Evolutionary conservation across 306 rosid species (phyloP).

Genomic region (Quercus wislizeni): DNA sequence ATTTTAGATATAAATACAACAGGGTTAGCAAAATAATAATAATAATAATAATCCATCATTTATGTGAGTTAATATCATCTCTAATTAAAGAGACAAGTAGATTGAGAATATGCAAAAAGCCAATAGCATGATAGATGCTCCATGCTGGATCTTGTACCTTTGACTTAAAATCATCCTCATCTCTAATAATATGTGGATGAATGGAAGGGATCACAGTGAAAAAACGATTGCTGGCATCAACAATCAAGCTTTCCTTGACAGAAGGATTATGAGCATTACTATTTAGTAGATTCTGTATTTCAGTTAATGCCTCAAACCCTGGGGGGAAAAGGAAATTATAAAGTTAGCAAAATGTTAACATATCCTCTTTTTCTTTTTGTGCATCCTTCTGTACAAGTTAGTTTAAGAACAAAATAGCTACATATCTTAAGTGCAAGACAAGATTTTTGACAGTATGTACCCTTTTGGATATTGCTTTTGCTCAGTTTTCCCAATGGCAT

Average conservation of each 20-base stretch:
- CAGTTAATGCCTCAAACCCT: constrained; percentile 98
- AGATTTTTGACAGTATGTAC: constrained; percentile 32
- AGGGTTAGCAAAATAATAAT: not conserved
- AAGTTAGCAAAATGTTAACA: not conserved
- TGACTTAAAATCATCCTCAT: constrained; percentile 81
- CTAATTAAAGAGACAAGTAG: constrained; percentile 9
- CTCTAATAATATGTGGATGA: constrained; percentile 85
- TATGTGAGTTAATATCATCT: not conserved
- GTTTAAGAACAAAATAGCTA: not conserved
- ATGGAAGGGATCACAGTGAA: constrained; percentile 93
- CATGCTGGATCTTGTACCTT: constrained; percentile 51
- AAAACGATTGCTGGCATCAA: constrained; percentile 96
- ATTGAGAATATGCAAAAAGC: not conserved
- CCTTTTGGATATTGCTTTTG: constrained; percentile 84
- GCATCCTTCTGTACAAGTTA: not conserved
- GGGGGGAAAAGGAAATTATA: constrained; percentile 23
- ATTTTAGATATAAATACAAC: not conserved
- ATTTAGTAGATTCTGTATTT: constrained; percentile 77
- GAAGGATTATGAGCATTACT: constrained; percentile 42
- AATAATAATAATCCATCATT: not conserved
- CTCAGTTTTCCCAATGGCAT: constrained; percentile 99
- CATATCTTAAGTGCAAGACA: not conserved
- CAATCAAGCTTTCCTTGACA: constrained; percentile 71
- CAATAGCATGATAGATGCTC: not conserved
- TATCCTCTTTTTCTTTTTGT: not conserved